Evolutionary conservation across 2,329 filamentous ascomycete species (phyloP).

Genomic region (Sclerotinia nivalis): DNA sequence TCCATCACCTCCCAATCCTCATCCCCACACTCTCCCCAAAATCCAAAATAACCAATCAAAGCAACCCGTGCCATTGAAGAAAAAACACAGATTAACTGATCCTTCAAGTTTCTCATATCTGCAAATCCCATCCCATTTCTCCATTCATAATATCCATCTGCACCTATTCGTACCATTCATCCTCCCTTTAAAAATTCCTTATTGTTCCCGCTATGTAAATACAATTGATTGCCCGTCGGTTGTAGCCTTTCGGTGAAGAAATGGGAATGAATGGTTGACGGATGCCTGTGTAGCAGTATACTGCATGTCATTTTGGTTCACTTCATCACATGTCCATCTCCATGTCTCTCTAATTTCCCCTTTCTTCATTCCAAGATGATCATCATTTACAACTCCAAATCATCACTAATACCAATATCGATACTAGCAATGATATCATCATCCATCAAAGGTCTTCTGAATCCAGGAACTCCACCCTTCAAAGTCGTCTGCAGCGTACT

Average conservation of each 20-base stretch:
- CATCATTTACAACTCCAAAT: slow-evolving; percentile 44
- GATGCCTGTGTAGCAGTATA: neutral
- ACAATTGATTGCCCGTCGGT: neutral
- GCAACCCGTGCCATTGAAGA: neutral
- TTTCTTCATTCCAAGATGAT: neutral
- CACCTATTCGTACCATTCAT: neutral
- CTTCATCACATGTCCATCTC: neutral
- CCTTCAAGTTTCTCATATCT: neutral
- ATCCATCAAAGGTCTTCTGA: slow-evolving; percentile 79
- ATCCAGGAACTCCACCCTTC: slow-evolving; percentile 61
- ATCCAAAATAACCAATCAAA: neutral
- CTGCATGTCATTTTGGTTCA: neutral
- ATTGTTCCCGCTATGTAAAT: neutral
- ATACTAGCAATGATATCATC: slow-evolving; percentile 89
- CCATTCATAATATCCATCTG: slow-evolving; percentile 2
- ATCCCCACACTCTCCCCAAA: neutral
- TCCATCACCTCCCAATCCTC: neutral
- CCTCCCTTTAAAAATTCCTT: neutral
- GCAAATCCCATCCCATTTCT: neutral
- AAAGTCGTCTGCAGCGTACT: slow-evolving; percentile 42
- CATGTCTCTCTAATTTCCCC: neutral
- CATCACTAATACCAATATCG: slow-evolving; percentile 90
- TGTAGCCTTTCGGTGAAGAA: neutral
- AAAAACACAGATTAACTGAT: neutral
- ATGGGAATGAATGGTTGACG: neutral